phyloP scores from a whole-genome alignment of 345 rosid species.

The Bruguiera sexangula region DNA sequence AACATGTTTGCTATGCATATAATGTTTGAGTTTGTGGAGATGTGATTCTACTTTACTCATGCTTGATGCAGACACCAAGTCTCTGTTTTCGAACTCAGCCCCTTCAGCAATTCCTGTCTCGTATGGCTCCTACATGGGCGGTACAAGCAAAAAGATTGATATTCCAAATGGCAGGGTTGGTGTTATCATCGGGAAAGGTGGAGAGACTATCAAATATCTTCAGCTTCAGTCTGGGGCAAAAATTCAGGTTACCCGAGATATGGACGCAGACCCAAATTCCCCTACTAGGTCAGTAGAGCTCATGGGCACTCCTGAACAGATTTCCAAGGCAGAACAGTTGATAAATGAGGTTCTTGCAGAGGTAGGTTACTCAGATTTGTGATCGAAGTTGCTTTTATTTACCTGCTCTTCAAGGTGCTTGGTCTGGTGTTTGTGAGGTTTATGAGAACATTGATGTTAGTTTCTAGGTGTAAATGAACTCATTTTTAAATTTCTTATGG shows the following conservation, averaged over 20 bases:
- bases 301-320: slow-evolving; percentile 75
- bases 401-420: not conserved
- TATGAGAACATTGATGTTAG: not conserved
- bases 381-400: not conserved
- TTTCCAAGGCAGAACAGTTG: slow-evolving; percentile 83
- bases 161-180: slow-evolving; percentile 91
- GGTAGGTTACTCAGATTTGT: slow-evolving; percentile 21
- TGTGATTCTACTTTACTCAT: not conserved
- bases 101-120: slow-evolving; percentile 60
- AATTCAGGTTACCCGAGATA: slow-evolving; percentile 93
- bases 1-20: not conserved
- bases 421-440: not conserved
- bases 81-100: slow-evolving; percentile 31
- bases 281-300: slow-evolving; percentile 71
- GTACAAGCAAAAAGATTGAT: slow-evolving; percentile 78
- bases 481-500: no score
- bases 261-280: slow-evolving; percentile 78
- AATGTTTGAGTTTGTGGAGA: not conserved
- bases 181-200: slow-evolving; percentile 92
- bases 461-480: not conserved
- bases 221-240: slow-evolving; percentile 93
- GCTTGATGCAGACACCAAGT: slow-evolving; percentile 52
- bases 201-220: slow-evolving; percentile 93
- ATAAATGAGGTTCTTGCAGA: slow-evolving; percentile 87
- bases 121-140: slow-evolving; percentile 57